Conservation (phyloP, 441 rosid genomes). For the Dalechampia spathulata region DNA sequence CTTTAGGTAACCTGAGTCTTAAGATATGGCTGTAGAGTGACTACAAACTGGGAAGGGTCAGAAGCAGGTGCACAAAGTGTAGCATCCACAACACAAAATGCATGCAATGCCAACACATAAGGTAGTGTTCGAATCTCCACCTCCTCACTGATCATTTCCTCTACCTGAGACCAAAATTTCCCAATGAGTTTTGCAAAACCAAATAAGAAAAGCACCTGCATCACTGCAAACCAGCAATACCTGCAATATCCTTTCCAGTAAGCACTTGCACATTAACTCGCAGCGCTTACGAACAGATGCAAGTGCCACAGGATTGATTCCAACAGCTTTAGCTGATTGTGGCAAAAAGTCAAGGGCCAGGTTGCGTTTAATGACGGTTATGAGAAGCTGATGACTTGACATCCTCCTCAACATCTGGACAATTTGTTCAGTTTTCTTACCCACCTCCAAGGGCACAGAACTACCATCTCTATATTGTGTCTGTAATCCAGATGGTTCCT, state of each 20-base stretch:
- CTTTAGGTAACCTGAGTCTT: slow-evolving; percentile 71
- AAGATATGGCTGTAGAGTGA: slow-evolving; percentile 92
- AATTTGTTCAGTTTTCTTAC: slow-evolving; percentile 92
- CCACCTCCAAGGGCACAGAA: slow-evolving; percentile 87
- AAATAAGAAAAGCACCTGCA: slow-evolving; percentile 16
- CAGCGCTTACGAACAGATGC: slow-evolving; percentile 92
- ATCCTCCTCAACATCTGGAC: slow-evolving; percentile 76
- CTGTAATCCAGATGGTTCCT: slow-evolving; percentile 77
- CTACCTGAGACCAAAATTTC: slow-evolving; percentile 45
- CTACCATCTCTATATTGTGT: slow-evolving; percentile 77
- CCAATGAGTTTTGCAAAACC: slow-evolving; percentile 11
- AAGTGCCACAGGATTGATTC: slow-evolving; percentile 79
- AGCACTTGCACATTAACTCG: slow-evolving; percentile 94
- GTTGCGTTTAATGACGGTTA: slow-evolving; percentile 79
- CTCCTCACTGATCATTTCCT: slow-evolving; percentile 70
- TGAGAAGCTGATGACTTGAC: slow-evolving; percentile 87
- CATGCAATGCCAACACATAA: slow-evolving; percentile 83
- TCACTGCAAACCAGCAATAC: slow-evolving; percentile 26
- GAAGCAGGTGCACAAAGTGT: slow-evolving; percentile 90
- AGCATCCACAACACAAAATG: slow-evolving; percentile 95
- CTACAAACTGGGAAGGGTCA: slow-evolving; percentile 88
- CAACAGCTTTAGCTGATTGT: slow-evolving; percentile 95
- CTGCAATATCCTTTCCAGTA: slow-evolving; percentile 94
- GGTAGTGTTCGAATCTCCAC: slow-evolving; percentile 70
- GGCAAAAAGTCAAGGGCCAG: slow-evolving; percentile 94